phyloP scores from a whole-genome alignment of 257 asterid genomes.

The Plantago elongata region DNA sequence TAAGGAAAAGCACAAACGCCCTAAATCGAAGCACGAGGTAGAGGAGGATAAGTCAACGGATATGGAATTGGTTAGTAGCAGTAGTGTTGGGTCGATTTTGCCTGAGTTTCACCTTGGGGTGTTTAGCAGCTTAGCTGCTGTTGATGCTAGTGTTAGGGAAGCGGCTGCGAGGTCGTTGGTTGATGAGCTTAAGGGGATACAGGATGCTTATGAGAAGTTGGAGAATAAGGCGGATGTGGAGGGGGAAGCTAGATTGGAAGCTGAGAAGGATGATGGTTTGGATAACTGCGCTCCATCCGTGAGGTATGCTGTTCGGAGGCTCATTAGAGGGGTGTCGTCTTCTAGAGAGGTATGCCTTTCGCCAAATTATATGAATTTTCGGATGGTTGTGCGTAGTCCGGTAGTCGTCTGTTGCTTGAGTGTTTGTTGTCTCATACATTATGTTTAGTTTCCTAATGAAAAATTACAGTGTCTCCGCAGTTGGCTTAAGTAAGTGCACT shows the following conservation, averaged over 20 bases:
- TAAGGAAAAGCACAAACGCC: constrained; percentile 10
- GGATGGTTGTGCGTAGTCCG: too few relatives aligned
- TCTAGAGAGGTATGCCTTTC: constrained; percentile 69
- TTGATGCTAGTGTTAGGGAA: constrained; percentile 56
- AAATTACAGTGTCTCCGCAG: too few relatives aligned
- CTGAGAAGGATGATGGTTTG: constrained; percentile 91
- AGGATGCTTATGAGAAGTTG: constrained; percentile 65
- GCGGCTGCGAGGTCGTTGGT: constrained; percentile 65
- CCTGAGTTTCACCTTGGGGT: constrained; percentile 92
- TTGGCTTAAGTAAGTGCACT: too few relatives aligned
- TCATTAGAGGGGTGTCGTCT: constrained; percentile 91
- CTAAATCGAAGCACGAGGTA: constrained; percentile 22
- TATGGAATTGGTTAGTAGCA: constrained; percentile 27
- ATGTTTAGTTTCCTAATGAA: too few relatives aligned
- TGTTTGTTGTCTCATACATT: too few relatives aligned
- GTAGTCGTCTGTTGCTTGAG: too few relatives aligned
- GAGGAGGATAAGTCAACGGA: background rate
- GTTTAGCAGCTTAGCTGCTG: constrained; percentile 67
- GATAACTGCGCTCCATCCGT: constrained; percentile 82
- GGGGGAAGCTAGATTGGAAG: constrained; percentile 73
- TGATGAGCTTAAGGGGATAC: constrained; percentile 63
- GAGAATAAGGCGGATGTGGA: constrained; percentile 75
- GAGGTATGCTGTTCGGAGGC: constrained; percentile 95
- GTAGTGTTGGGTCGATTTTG: constrained; percentile 37
- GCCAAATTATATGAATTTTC: too few relatives aligned